phyloP scores from a whole-genome alignment of 768 basidiomycete genomes.

The Amanita inopinata region DNA sequence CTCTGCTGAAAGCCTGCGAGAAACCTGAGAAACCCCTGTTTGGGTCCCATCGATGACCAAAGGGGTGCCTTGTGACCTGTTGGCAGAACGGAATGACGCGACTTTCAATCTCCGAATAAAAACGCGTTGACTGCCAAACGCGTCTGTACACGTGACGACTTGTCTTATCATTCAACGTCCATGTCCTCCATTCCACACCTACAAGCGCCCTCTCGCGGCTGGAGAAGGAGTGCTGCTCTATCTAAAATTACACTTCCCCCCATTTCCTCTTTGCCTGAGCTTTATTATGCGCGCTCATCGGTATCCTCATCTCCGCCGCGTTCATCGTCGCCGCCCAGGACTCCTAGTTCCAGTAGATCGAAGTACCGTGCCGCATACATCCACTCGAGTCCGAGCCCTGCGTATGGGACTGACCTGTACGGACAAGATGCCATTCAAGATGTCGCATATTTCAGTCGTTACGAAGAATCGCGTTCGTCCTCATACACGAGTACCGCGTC shows the following conservation, averaged over 20 bases:
- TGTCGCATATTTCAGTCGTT: background rate
- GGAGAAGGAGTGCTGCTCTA: conserved; percentile 14
- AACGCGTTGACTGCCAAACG: conserved; percentile 34
- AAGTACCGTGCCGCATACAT: background rate
- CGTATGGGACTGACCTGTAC: background rate
- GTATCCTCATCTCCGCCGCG: conserved; percentile 1
- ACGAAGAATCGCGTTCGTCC: background rate
- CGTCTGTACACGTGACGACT: conserved; percentile 29
- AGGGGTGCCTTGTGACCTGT: background rate
- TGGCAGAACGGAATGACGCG: background rate
- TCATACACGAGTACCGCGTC: background rate
- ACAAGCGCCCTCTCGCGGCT: conserved; percentile 15
- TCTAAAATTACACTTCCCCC: conserved; percentile 14
- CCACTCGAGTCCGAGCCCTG: background rate
- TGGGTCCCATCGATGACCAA: background rate
- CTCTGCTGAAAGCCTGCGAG: background rate
- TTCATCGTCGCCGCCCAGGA: conserved; percentile 1
- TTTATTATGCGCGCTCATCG: background rate
- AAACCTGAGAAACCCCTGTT: background rate
- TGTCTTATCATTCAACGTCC: conserved; percentile 34
- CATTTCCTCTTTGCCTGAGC: background rate
- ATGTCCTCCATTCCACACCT: conserved; percentile 28
- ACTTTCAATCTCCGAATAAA: too few species aligned
- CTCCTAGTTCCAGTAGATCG: background rate
- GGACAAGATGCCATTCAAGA: background rate